A percentile compares a stretch with the other conserved stretches of the same genome.
These are phyloP conservation scores for Lablab purpureus DNA, from an alignment of 306 rosid genomes.

Conservation along the genomic window DNA sequence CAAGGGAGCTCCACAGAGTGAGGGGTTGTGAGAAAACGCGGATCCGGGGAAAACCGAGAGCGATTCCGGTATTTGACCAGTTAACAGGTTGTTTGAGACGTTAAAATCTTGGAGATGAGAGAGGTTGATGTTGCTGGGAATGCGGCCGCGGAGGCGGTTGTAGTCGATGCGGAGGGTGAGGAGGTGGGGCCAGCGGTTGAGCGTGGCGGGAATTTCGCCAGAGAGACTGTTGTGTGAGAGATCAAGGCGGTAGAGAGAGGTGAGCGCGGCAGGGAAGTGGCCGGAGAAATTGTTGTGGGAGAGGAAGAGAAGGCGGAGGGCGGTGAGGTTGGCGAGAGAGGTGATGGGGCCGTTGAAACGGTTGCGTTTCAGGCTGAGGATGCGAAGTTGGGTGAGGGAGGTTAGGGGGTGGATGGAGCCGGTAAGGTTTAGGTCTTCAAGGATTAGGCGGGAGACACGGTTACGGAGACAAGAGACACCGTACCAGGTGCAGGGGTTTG, in stretches of 20 bases:
- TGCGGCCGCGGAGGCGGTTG: constrained; percentile 62
- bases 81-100: constrained; percentile 63
- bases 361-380: constrained; percentile 81
- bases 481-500: constrained; percentile 66
- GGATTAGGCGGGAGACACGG: constrained; percentile 77
- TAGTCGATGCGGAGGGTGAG: constrained; percentile 73
- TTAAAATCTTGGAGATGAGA: constrained; percentile 70
- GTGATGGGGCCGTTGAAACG: constrained; percentile 71
- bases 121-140: constrained; percentile 53
- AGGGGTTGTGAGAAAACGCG: constrained; percentile 60
- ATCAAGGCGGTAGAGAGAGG: constrained; percentile 84
- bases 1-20: constrained; percentile 73
- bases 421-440: constrained; percentile 63
- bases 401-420: constrained; percentile 65
- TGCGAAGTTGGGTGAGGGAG: constrained; percentile 67
- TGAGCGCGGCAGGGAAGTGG: constrained; percentile 51
- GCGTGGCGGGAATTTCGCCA: constrained; percentile 63
- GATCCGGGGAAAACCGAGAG: constrained; percentile 66
- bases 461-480: constrained; percentile 67
- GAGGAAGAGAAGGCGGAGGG: constrained; percentile 71
- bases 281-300: constrained; percentile 76
- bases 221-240: constrained; percentile 72
- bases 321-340: constrained; percentile 64
- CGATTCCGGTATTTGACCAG: constrained; percentile 70
- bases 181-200: constrained; percentile 62